phyloP scores from a whole-genome alignment of 495 filamentous ascomycete species.

The Paragyromitra xinjiangensis region DNA sequence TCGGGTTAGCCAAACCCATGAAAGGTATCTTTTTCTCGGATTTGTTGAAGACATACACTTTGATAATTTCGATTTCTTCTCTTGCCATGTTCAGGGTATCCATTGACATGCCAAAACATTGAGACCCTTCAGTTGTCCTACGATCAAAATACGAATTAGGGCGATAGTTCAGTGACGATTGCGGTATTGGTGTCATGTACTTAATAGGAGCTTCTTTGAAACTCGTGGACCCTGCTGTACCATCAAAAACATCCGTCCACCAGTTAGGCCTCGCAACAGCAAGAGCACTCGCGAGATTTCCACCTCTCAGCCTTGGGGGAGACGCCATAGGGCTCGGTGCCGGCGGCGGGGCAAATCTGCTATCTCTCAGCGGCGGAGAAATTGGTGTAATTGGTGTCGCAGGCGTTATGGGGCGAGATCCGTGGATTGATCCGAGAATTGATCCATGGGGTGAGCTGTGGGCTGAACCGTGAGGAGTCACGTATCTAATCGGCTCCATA shows the following conservation, averaged over 20 bases:
- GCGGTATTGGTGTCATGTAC: slow-evolving; percentile 45
- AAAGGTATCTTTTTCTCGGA: neutral
- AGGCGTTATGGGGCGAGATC: slow-evolving; percentile 52
- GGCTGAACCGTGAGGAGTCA: slow-evolving; percentile 35
- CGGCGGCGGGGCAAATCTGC: slow-evolving; percentile 44
- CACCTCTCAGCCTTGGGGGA: slow-evolving; percentile 43
- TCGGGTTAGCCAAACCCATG: neutral
- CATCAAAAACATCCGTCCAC: slow-evolving; percentile 54
- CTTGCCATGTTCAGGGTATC: slow-evolving; percentile 54
- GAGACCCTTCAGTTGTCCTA: slow-evolving; percentile 52
- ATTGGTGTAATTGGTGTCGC: slow-evolving; percentile 48
- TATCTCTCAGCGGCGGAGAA: slow-evolving; percentile 42
- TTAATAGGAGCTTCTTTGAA: slow-evolving; percentile 50
- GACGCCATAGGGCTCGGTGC: slow-evolving; percentile 48
- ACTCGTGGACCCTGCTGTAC: slow-evolving; percentile 45
- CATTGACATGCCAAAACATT: slow-evolving; percentile 55
- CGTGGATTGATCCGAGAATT: slow-evolving; percentile 34
- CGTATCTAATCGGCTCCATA: slow-evolving; percentile 44
- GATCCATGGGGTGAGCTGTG: slow-evolving; percentile 38
- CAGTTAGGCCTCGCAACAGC: slow-evolving; percentile 49
- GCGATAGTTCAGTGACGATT: slow-evolving; percentile 30
- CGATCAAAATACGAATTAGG: slow-evolving; percentile 40
- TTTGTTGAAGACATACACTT: slow-evolving; percentile 50
- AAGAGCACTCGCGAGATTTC: slow-evolving; percentile 50
- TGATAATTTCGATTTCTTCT: slow-evolving; percentile 58